These are phyloP conservation scores for Candida nanaspora DNA, from an alignment of 805 yeast genomes.

Conservation along the genomic window DNA sequence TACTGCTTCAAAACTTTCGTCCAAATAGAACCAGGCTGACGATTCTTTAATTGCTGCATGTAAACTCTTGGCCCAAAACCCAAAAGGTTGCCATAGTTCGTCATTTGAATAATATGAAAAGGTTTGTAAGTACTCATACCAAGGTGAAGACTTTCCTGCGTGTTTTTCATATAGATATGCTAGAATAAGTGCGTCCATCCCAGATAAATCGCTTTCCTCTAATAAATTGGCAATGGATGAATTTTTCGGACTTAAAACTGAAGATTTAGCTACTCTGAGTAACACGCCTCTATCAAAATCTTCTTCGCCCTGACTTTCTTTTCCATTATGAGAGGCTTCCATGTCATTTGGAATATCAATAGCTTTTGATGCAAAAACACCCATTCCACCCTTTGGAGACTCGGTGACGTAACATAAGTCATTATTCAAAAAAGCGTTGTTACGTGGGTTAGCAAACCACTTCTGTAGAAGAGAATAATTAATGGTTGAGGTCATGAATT, in stretches of 20 bases:
- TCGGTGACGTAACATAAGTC: conserved; percentile 34
- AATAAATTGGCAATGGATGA: conserved; percentile 61
- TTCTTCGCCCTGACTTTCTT: conserved; percentile 9
- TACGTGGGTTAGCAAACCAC: conserved; percentile 45
- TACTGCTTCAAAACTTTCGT: not conserved
- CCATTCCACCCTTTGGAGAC: conserved; percentile 60
- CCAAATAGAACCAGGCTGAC: not conserved
- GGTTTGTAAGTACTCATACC: conserved; percentile 60
- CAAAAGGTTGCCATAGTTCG: not conserved
- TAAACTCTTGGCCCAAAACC: not conserved
- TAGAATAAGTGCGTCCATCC: conserved; percentile 59
- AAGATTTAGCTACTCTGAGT: conserved; percentile 54
- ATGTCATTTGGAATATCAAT: conserved; percentile 23
- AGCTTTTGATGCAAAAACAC: conserved; percentile 54
- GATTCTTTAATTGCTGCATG: conserved; percentile 4
- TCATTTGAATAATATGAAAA: conserved; percentile 32
- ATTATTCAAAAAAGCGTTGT: conserved; percentile 49
- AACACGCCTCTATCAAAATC: conserved; percentile 26
- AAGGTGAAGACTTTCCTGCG: conserved; percentile 62
- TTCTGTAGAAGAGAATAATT: conserved; percentile 24
- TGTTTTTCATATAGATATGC: conserved; percentile 68
- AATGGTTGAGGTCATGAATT: conserved; percentile 28
- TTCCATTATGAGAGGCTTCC: not conserved
- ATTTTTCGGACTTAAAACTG: conserved; percentile 51
- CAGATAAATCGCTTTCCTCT: conserved; percentile 50